phyloP scores from a whole-genome alignment of 2,329 filamentous ascomycete genomes.

The Phaeosphaeriaceae sp. region DNA sequence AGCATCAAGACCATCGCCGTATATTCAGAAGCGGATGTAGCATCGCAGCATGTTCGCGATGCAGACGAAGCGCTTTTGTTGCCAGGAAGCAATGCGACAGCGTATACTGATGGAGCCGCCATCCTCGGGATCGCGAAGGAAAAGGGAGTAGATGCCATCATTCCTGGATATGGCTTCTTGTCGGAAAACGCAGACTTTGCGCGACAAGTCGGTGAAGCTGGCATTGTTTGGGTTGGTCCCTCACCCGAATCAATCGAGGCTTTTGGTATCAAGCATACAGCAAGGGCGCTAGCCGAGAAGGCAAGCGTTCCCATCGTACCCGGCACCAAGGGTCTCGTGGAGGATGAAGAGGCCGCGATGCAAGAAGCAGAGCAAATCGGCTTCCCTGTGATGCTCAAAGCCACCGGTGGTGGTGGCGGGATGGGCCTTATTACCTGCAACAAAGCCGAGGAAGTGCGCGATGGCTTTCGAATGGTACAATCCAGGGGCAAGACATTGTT shows the following conservation, averaged over 20 bases:
- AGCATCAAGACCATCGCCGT: conserved; percentile 63
- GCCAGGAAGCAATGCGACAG: conserved; percentile 56
- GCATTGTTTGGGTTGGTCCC: conserved; percentile 68
- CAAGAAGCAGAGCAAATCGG: conserved; percentile 55
- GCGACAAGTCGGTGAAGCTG: conserved; percentile 58
- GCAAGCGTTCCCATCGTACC: conserved; percentile 65
- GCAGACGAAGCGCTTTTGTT: conserved; percentile 64
- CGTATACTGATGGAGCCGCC: conserved; percentile 58
- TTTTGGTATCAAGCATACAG: conserved; percentile 68
- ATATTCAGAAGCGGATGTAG: conserved; percentile 65
- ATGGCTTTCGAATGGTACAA: conserved; percentile 75
- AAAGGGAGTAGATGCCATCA: conserved; percentile 63
- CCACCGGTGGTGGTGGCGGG: conserved; percentile 69
- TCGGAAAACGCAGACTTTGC: conserved; percentile 71
- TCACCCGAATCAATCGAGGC: conserved; percentile 60
- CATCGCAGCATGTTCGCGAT: conserved; percentile 61
- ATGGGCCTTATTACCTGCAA: conserved; percentile 84
- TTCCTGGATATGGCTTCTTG: conserved; percentile 73
- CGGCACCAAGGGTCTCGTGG: conserved; percentile 59
- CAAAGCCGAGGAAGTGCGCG: conserved; percentile 71
- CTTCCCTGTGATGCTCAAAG: conserved; percentile 70
- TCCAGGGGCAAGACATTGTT: conserved; percentile 81
- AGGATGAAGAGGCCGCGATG: conserved; percentile 57
- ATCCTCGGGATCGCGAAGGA: conserved; percentile 63
- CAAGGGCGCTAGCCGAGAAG: conserved; percentile 60